Evolutionary conservation across 2,329 filamentous ascomycete species (phyloP).

Genomic region (Penicillium hordei): DNA sequence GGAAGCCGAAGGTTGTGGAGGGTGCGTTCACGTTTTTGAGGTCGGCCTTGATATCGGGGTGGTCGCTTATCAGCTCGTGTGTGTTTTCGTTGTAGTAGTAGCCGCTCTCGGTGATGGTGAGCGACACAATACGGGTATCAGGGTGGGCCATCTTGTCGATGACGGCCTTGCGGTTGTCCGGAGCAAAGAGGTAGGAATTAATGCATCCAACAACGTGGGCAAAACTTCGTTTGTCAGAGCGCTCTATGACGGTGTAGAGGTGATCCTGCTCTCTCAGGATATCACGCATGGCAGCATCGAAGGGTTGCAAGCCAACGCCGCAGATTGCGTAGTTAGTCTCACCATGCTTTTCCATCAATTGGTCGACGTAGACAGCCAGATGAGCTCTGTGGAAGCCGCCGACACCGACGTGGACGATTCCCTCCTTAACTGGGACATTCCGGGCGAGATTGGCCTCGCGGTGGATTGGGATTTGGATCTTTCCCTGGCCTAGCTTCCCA

Average conservation of each 20-base stretch:
- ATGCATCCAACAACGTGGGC: slow-evolving; percentile 55
- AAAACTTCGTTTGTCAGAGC: slow-evolving; percentile 52
- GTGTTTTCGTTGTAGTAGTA: slow-evolving; percentile 61
- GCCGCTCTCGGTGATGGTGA: slow-evolving; percentile 58
- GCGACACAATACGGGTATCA: slow-evolving; percentile 55
- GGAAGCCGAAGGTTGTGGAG: slow-evolving; percentile 54
- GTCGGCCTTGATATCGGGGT: slow-evolving; percentile 53
- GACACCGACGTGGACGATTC: slow-evolving; percentile 56
- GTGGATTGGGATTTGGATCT: slow-evolving; percentile 47
- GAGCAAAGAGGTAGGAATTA: slow-evolving; percentile 54
- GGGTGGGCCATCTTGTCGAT: slow-evolving; percentile 57
- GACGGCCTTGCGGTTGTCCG: slow-evolving; percentile 53
- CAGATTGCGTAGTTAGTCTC: slow-evolving; percentile 53
- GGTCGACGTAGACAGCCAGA: slow-evolving; percentile 54
- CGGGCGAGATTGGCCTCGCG: slow-evolving; percentile 28
- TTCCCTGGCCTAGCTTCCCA: slow-evolving; percentile 17
- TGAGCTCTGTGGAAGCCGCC: slow-evolving; percentile 58
- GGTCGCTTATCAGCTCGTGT: slow-evolving; percentile 52
- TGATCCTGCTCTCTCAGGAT: slow-evolving; percentile 51
- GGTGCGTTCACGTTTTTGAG: slow-evolving; percentile 46
- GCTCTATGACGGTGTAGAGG: slow-evolving; percentile 57
- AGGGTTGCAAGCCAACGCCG: slow-evolving; percentile 54
- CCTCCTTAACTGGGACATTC: slow-evolving; percentile 49
- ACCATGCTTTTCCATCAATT: slow-evolving; percentile 50
- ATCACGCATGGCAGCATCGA: slow-evolving; percentile 54